Percentiles rank a stretch among this genome's conserved stretches.
Conservation (phyloP, 768 basidiomycete genomes). For the Suillus alpinus region DNA sequence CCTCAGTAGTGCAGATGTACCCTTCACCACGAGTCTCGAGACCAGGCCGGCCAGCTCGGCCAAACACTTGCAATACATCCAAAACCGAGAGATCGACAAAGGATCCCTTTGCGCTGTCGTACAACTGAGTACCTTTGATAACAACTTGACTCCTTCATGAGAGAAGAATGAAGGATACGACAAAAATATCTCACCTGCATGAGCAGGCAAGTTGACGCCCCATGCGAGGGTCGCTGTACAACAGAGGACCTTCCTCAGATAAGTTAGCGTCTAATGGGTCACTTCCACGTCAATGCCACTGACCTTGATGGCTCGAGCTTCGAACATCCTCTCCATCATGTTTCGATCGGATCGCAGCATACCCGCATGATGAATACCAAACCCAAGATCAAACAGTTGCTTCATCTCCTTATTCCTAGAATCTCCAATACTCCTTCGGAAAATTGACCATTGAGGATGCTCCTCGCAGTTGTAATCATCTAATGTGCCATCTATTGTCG, state of each 20-base stretch:
- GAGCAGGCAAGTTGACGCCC: slow-evolving; percentile 98
- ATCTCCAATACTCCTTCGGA: slow-evolving; percentile 72
- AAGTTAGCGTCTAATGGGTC: not conserved
- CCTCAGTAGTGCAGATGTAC: slow-evolving; percentile 92
- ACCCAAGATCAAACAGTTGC: slow-evolving; percentile 84
- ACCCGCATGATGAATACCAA: slow-evolving; percentile 98
- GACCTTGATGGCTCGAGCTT: slow-evolving; percentile 88
- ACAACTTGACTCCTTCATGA: slow-evolving; percentile 51
- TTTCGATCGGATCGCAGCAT: slow-evolving; percentile 95
- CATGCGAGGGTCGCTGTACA: slow-evolving; percentile 98
- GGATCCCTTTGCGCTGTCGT: slow-evolving; percentile 84
- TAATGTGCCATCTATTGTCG: slow-evolving; percentile 62
- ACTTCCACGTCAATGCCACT: slow-evolving; percentile 1
- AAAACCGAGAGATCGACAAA: slow-evolving; percentile 92
- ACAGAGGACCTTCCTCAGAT: slow-evolving; percentile 72
- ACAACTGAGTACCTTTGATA: slow-evolving; percentile 97
- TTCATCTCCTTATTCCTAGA: slow-evolving; percentile 97
- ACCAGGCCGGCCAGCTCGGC: slow-evolving; percentile 88
- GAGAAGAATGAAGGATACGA: slow-evolving; percentile 4
- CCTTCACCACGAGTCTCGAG: slow-evolving; percentile 93
- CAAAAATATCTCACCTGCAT: slow-evolving; percentile 64
- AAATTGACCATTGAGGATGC: slow-evolving; percentile 74
- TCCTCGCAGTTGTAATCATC: slow-evolving; percentile 82
- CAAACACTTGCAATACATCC: slow-evolving; percentile 97
- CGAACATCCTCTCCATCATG: slow-evolving; percentile 94